phyloP scores from a whole-genome alignment of 495 filamentous ascomycete species.

The Ramalina peruviana region DNA sequence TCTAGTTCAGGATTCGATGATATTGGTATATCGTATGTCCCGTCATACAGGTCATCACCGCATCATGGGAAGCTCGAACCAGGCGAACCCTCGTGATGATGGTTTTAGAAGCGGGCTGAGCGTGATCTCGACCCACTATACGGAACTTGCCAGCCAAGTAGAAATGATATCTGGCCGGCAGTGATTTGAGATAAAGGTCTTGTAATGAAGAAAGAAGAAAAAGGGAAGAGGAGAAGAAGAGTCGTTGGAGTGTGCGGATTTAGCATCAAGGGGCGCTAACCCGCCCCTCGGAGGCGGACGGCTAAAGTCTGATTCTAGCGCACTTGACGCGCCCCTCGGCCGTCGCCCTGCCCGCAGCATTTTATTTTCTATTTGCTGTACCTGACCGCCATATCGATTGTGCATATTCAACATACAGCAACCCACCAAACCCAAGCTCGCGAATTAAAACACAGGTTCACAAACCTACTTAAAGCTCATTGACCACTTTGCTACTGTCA shows the following conservation, averaged over 20 bases:
- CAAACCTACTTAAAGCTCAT: not conserved
- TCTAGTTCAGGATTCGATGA: not conserved
- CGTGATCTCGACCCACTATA: slow-evolving; percentile 75
- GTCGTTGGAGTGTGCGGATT: not conserved
- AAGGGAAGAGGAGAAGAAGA: slow-evolving; percentile 22
- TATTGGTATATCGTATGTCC: slow-evolving; percentile 35
- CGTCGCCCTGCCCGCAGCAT: not conserved
- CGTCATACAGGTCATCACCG: slow-evolving; percentile 94
- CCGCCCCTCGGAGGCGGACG: not conserved
- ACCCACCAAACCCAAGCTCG: not conserved
- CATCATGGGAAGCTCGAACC: slow-evolving; percentile 74
- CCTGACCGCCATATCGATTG: slow-evolving; percentile 5
- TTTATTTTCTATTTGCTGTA: slow-evolving; percentile 7
- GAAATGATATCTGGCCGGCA: slow-evolving; percentile 46
- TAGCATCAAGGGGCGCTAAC: not conserved
- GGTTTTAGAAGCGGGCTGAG: slow-evolving; percentile 87
- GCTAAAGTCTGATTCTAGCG: not conserved
- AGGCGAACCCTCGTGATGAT: slow-evolving; percentile 88
- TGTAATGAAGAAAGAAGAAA: slow-evolving; percentile 35
- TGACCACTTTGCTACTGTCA: not conserved
- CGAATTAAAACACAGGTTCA: not conserved
- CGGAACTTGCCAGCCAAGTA: slow-evolving; percentile 73
- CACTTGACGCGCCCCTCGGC: not conserved
- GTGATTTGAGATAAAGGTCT: slow-evolving; percentile 96
- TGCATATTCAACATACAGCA: not conserved